Evolutionary conservation across 2,329 filamentous ascomycete genomes (phyloP), one percentile per base, ranked within the genome.

Genomic region (Arthrinium phaeospermum): DNA sequence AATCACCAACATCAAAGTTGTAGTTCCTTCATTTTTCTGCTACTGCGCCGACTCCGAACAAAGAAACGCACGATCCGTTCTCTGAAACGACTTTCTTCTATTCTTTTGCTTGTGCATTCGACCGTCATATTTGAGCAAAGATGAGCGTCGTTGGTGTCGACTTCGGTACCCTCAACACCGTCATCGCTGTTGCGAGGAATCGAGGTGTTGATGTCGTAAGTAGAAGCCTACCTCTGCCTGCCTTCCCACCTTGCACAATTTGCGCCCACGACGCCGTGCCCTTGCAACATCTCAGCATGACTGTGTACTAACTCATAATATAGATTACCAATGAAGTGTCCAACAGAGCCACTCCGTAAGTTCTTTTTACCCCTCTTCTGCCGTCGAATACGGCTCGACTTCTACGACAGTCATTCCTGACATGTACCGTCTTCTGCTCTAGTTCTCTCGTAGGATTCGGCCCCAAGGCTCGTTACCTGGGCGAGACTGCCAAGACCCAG

Each of bases 251-350:
- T 71, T 27, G 16, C 51, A 70, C 74, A 53, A 37, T 73, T 73
- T 74, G 79, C 76, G 57, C 57, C 57, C 57, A n/a, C 8, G 4
- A 14, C 22, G 19, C 1, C 10, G 7, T 46, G 14, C 74, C 30
- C 34, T 10, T 41, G 13, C 57, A 24, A 41, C 34, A 37, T 10
- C 7, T 3, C 34, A 5, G 22, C 2, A n/a, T n/a, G 34, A 64
- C 57, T 5, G 4, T 19, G 10, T 41, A 41, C 57, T 64, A 24
- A 64, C 70, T 30, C 51, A 27, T 57, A 44, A 53, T 69, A n/a
- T 72, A 98, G 95, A 97, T 99, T 83, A 93, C 94, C 87, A 99
- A 99, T 89, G 96, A 99, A 86, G 96, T 98, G 79, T 99, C 96
- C 78, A 98, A 99, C 90, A 93, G 96, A 85, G 92, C 94, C 74